A percentile compares a stretch with the other conserved stretches of the same genome.
These are phyloP conservation scores for Colletotrichum spaethianum DNA, from an alignment of 2,329 filamentous ascomycete genomes.

Conservation along the genomic window DNA sequence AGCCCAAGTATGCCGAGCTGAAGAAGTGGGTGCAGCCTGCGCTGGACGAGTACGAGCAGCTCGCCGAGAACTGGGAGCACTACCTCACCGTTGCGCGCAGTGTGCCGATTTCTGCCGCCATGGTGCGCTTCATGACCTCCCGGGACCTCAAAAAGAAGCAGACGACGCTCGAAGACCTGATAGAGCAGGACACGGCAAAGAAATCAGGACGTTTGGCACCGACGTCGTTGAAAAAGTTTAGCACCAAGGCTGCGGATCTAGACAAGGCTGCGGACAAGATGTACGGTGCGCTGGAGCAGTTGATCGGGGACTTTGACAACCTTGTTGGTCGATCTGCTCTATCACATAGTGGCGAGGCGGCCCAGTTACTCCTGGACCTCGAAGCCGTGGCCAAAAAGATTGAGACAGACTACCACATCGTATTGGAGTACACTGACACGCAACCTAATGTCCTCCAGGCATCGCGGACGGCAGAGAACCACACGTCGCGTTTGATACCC, in stretches of 20 bases:
- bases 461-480: constrained; percentile 74
- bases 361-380: constrained; percentile 84
- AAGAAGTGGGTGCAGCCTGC: constrained; percentile 79
- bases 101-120: constrained; percentile 75
- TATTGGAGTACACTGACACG: constrained; percentile 77
- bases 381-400: constrained; percentile 90
- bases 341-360: constrained; percentile 73
- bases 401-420: constrained; percentile 85
- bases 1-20: constrained; percentile 79
- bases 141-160: constrained; percentile 60
- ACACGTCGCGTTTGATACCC: constrained; percentile 74
- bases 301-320: constrained; percentile 75
- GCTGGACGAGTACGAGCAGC: constrained; percentile 75
- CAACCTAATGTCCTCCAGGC: constrained; percentile 72
- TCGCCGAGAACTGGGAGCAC: constrained; percentile 77
- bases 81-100: constrained; percentile 76
- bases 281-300: constrained; percentile 71
- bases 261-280: constrained; percentile 73
- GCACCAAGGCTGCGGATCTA: constrained; percentile 71
- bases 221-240: constrained; percentile 72
- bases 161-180: constrained; percentile 79
- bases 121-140: constrained; percentile 76
- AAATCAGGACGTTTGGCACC: constrained; percentile 78
- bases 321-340: constrained; percentile 68
- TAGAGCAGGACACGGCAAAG: constrained; percentile 80